Percentiles rank a stretch among this genome's conserved stretches.
phyloP scores from a whole-genome alignment of 2,329 filamentous ascomycete genomes.

The Alternaria metachromatica region DNA sequence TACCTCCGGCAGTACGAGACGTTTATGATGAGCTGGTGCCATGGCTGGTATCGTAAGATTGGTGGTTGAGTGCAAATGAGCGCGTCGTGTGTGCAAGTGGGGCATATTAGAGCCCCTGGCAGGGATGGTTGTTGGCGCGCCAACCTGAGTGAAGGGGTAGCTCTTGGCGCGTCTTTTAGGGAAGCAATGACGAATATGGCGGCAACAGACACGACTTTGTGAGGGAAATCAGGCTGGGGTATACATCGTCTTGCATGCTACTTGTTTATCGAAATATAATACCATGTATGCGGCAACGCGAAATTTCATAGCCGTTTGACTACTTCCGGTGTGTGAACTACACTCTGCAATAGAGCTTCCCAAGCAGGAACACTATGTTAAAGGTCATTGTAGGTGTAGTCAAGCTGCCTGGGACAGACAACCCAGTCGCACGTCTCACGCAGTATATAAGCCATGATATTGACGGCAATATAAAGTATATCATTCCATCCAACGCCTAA shows the following conservation, averaged over 20 bases:
- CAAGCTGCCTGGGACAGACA: background rate
- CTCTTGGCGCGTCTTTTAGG: background rate
- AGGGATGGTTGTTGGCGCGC: background rate
- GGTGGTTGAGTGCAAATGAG: background rate
- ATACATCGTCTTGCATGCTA: too few species aligned
- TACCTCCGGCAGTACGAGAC: background rate
- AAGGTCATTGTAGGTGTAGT: background rate
- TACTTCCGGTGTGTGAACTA: too few species aligned
- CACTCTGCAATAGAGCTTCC: background rate
- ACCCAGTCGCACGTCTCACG: background rate
- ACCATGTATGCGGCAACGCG: too few species aligned
- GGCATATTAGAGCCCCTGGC: background rate
- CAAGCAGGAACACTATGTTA: background rate
- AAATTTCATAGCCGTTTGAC: too few species aligned
- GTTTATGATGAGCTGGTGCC: background rate
- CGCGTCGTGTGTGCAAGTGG: background rate
- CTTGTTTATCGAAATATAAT: too few species aligned
- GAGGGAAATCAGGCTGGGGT: too few species aligned
- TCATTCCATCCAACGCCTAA: conserved; percentile 7
- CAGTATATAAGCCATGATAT: background rate
- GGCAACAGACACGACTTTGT: background rate
- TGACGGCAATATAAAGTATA: background rate
- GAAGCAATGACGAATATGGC: background rate
- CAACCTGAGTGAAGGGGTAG: background rate
- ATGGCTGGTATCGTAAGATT: background rate